Conservation (phyloP, 2,329 filamentous ascomycete species). For the Aspergillus pseudonomiae region DNA sequence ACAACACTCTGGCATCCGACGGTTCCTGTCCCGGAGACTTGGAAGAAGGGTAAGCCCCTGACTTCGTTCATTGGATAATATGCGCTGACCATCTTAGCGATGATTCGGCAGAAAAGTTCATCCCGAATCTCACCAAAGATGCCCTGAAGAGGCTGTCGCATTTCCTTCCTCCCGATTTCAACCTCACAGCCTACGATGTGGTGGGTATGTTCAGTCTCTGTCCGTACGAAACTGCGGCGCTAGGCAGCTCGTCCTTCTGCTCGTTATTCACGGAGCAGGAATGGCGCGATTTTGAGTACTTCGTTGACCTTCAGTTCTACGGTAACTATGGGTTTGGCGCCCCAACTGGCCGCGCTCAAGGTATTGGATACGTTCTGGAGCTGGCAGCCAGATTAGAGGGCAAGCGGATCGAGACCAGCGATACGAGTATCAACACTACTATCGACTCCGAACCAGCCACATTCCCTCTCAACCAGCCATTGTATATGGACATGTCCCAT, state of each 20-base stretch:
- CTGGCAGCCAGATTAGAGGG: constrained; percentile 53
- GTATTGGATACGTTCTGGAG: constrained; percentile 57
- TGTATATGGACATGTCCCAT: constrained; percentile 59
- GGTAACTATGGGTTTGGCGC: constrained; percentile 51
- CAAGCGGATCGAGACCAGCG: constrained; percentile 51
- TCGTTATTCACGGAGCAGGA: constrained; percentile 58
- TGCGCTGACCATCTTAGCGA: constrained; percentile 16
- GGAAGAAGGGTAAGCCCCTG: constrained; percentile 31
- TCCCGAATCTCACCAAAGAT: constrained; percentile 48
- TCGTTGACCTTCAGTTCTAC: constrained; percentile 55
- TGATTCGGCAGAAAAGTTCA: constrained; percentile 40
- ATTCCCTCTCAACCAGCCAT: constrained; percentile 53
- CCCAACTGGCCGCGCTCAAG: constrained; percentile 55
- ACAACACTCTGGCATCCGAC: constrained; percentile 54
- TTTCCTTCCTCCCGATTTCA: constrained; percentile 53
- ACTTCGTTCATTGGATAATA: constrained; percentile 3
- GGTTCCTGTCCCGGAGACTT: constrained; percentile 33
- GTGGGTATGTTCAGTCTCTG: constrained; percentile 58
- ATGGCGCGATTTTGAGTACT: constrained; percentile 58
- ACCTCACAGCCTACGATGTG: constrained; percentile 53
- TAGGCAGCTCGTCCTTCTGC: constrained; percentile 58
- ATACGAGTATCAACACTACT: constrained; percentile 57
- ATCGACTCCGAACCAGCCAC: constrained; percentile 48
- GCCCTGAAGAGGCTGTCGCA: constrained; percentile 52
- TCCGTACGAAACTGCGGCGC: constrained; percentile 56